Percentiles rank a stretch among this genome's conserved stretches.
Conservation (phyloP, 352 stramenopile species). For the Globisporangium polare region DNA sequence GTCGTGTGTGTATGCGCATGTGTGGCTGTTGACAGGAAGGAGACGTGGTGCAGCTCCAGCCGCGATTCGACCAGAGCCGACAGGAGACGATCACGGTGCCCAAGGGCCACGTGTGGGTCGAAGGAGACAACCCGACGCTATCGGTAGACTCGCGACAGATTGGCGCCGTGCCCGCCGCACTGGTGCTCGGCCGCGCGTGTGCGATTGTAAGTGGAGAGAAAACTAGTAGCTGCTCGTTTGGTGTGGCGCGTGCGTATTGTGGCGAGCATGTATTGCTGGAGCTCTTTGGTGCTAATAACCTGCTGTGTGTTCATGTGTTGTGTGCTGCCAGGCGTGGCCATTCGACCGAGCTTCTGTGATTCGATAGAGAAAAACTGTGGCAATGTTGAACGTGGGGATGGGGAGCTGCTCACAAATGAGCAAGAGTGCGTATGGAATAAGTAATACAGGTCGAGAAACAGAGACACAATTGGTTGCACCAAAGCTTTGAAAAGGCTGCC, state of each 20-base stretch:
- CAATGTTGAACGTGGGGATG: background rate
- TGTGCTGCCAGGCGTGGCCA: conserved; percentile 15
- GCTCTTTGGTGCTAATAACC: background rate
- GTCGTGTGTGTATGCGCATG: background rate
- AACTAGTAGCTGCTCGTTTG: background rate
- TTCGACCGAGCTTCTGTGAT: conserved; percentile 17
- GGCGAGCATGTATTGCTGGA: background rate
- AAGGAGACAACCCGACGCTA: conserved; percentile 95
- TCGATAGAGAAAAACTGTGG: conserved; percentile 15
- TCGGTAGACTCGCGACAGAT: conserved; percentile 94
- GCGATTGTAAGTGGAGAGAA: conserved; percentile 47
- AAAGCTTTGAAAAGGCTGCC: background rate
- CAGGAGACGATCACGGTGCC: conserved; percentile 74
- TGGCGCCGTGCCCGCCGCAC: conserved; percentile 85
- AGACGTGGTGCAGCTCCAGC: conserved; percentile 75
- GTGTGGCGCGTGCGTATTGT: background rate
- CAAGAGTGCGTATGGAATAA: background rate
- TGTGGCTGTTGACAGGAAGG: conserved; percentile 48
- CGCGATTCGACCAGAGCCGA: conserved; percentile 55
- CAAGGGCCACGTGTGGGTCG: conserved; percentile 94
- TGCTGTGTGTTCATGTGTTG: background rate
- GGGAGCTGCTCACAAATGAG: conserved; percentile 2
- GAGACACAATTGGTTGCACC: background rate
- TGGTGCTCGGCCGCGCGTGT: conserved; percentile 80
- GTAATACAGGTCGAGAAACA: background rate